These are phyloP conservation scores for Phytophthora aleatoria DNA, from an alignment of 352 stramenopile species.

Conservation along the genomic window DNA sequence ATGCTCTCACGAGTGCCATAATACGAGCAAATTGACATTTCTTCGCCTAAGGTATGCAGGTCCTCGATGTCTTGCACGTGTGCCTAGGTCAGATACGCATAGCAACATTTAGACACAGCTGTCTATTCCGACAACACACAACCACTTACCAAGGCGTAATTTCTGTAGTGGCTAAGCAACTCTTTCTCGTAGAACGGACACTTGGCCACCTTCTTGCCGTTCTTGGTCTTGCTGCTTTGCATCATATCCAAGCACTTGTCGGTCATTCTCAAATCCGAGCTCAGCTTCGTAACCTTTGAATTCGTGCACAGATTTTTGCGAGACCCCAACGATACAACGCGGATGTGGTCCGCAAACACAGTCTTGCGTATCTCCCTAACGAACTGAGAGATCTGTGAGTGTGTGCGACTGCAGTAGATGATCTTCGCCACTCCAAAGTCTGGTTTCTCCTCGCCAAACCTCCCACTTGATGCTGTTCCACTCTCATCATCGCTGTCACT, in stretches of 20 bases:
- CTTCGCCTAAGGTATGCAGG: constrained; percentile 86
- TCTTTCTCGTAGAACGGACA: constrained; percentile 88
- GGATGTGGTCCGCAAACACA: constrained; percentile 65
- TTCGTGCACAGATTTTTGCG: constrained; percentile 89
- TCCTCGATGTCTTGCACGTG: constrained; percentile 97
- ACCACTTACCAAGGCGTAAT: constrained; percentile 73
- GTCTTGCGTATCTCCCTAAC: constrained; percentile 89
- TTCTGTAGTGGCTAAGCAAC: constrained; percentile 68
- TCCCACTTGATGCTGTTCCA: not conserved
- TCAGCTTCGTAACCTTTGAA: constrained; percentile 62
- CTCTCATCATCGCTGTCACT: constrained; percentile 52
- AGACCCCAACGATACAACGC: constrained; percentile 80
- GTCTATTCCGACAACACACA: not conserved
- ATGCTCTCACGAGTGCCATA: constrained; percentile 94
- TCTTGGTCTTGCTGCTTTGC: constrained; percentile 63
- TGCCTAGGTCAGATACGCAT: constrained; percentile 39
- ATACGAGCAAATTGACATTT: constrained; percentile 96
- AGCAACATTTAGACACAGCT: constrained; percentile 7
- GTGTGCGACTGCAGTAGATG: constrained; percentile 91
- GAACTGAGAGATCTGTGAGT: constrained; percentile 91
- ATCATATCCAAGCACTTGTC: constrained; percentile 90
- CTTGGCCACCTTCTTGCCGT: constrained; percentile 59
- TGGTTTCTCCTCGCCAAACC: constrained; percentile 27
- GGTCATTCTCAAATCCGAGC: constrained; percentile 80
- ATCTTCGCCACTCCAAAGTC: constrained; percentile 75